Conservation (phyloP, 2,329 filamentous ascomycete genomes). For the Fusarium burgessii region DNA sequence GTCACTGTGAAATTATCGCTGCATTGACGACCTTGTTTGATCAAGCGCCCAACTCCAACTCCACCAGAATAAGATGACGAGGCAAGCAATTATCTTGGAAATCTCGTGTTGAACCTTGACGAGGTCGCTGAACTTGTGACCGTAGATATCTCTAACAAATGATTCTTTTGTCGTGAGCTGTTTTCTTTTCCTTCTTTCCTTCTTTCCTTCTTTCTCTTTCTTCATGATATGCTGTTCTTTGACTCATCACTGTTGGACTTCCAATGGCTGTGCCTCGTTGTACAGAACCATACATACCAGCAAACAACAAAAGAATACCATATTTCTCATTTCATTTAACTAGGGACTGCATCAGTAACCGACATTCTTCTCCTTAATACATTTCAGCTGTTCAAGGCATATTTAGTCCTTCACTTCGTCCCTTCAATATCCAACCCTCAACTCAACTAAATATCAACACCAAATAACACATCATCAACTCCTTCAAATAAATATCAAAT, state of each 20-base stretch:
- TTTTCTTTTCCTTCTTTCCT: neutral
- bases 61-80: constrained; percentile 20
- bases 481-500: constrained; percentile 12
- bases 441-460: constrained; percentile 6
- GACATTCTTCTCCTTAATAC: neutral
- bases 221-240: neutral
- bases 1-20: constrained; percentile 21
- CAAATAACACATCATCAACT: constrained; percentile 14
- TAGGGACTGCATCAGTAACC: constrained; percentile 16
- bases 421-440: constrained; percentile 21
- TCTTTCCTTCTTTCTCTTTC: neutral
- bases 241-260: neutral
- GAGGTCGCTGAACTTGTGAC: constrained; percentile 2
- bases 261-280: constrained; percentile 10
- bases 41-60: constrained; percentile 30
- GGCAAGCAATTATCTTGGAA: constrained; percentile 8
- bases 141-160: neutral
- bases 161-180: neutral
- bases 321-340: constrained; percentile 8
- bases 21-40: constrained; percentile 38
- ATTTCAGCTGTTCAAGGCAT: neutral
- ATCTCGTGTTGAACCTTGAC: neutral
- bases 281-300: constrained; percentile 22
- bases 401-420: neutral
- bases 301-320: constrained; percentile 17